These are phyloP conservation scores for Pulveroboletus frians DNA, from an alignment of 768 basidiomycete genomes.

Conservation along the genomic window DNA sequence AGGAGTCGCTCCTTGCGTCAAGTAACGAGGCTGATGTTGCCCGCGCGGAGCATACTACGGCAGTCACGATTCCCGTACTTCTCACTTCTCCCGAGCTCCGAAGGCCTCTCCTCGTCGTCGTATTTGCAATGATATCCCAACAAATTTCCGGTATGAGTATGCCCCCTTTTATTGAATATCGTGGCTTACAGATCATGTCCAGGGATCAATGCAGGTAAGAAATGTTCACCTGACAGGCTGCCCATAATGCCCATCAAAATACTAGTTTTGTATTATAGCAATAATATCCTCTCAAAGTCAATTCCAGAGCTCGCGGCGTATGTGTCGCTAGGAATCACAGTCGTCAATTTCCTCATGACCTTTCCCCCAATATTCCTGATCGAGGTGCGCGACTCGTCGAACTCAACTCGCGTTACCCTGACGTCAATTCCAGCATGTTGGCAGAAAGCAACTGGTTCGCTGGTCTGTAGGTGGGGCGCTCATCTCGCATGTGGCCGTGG, in stretches of 20 bases:
- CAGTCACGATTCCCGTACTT: slow-evolving; percentile 51
- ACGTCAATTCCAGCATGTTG: slow-evolving; percentile 50
- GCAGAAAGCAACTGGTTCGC: slow-evolving; percentile 64
- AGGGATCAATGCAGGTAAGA: slow-evolving; percentile 73
- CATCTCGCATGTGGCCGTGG: slow-evolving; percentile 59
- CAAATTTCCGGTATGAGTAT: slow-evolving; percentile 61
- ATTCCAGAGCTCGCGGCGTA: slow-evolving; percentile 77
- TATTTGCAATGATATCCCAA: slow-evolving; percentile 69
- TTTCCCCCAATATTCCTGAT: slow-evolving; percentile 85
- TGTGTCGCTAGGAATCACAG: slow-evolving; percentile 77
- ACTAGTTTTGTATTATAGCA: slow-evolving; percentile 86
- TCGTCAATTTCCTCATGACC: slow-evolving; percentile 71
- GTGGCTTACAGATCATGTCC: slow-evolving; percentile 5
- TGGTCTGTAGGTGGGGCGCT: slow-evolving; percentile 64
- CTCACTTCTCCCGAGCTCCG: slow-evolving; percentile 50
- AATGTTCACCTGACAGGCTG: not conserved
- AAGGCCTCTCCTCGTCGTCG: slow-evolving; percentile 59
- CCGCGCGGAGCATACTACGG: slow-evolving; percentile 21
- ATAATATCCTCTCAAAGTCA: slow-evolving; percentile 75
- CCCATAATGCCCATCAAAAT: slow-evolving; percentile 1
- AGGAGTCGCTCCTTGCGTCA: slow-evolving; percentile 24
- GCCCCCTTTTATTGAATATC: not conserved
- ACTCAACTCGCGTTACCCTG: slow-evolving; percentile 1
- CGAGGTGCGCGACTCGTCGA: slow-evolving; percentile 45
- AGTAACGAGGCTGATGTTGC: slow-evolving; percentile 13